Evolutionary conservation across 352 stramenopile species (phyloP).

Genomic region (Blastocystis sp.): DNA sequence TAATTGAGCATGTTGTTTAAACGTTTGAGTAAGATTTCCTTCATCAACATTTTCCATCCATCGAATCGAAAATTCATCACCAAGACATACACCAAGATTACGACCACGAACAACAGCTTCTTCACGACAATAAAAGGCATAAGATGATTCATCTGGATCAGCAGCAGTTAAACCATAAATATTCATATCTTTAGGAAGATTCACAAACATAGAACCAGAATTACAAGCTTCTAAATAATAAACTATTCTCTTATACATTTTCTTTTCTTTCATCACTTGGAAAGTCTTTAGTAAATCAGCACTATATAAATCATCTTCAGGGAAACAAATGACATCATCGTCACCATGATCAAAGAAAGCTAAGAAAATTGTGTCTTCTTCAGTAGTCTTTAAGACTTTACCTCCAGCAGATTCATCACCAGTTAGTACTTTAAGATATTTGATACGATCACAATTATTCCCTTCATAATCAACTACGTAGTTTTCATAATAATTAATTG

Average conservation of each 20-base stretch:
- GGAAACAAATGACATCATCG: constrained; percentile 58
- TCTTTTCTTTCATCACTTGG: constrained; percentile 55
- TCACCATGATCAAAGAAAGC: constrained; percentile 69
- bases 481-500: constrained; percentile 55
- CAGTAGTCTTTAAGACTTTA: constrained; percentile 57
- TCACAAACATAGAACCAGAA: constrained; percentile 67
- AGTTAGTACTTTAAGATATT: constrained; percentile 19
- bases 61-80: constrained; percentile 63
- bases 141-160: constrained; percentile 62
- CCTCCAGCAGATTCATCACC: constrained; percentile 43
- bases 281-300: constrained; percentile 54
- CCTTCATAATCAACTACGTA: constrained; percentile 31
- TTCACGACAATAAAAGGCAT: constrained; percentile 56
- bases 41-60: constrained; percentile 68
- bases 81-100: constrained; percentile 55
- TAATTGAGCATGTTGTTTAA: constrained; percentile 50
- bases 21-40: constrained; percentile 52
- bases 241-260: constrained; percentile 66
- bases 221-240: constrained; percentile 73
- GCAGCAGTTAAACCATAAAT: constrained; percentile 64
- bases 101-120: constrained; percentile 35
- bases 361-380: constrained; percentile 61
- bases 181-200: constrained; percentile 57
- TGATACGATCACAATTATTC: constrained; percentile 50
- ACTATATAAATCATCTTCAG: constrained; percentile 51